A percentile compares a stretch with the other conserved stretches of the same genome.
phyloP scores from a whole-genome alignment of 2,329 filamentous ascomycete species.

The Sporothrix luriei region DNA sequence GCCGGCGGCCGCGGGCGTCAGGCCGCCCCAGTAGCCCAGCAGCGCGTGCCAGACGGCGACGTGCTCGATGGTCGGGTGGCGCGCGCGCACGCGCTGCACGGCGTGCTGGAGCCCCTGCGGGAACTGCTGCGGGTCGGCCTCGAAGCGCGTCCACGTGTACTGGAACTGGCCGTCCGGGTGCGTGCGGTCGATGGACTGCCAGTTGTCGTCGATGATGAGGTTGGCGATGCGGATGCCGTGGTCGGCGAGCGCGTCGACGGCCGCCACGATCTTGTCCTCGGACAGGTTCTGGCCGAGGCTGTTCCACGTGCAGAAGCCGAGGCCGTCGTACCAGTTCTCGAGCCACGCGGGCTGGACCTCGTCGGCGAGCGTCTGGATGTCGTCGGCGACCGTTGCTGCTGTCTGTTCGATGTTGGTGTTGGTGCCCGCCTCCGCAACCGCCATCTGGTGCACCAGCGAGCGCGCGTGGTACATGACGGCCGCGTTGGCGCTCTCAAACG shows the following conservation, averaged over 20 bases:
- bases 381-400: slow-evolving; percentile 35
- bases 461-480: slow-evolving; percentile 88
- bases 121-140: slow-evolving; percentile 78
- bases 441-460: slow-evolving; percentile 57
- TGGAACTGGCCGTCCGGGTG: slow-evolving; percentile 56
- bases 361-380: slow-evolving; percentile 51
- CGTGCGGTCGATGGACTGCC: slow-evolving; percentile 71
- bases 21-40: slow-evolving; percentile 85
- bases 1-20: slow-evolving; percentile 59
- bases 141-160: slow-evolving; percentile 76
- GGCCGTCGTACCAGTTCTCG: slow-evolving; percentile 86
- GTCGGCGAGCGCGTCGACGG: slow-evolving; percentile 69
- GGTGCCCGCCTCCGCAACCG: slow-evolving; percentile 28
- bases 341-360: slow-evolving; percentile 67
- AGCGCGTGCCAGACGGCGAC: slow-evolving; percentile 95
- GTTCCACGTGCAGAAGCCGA: slow-evolving; percentile 98
- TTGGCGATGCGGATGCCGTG: slow-evolving; percentile 77
- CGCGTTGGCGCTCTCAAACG: slow-evolving; percentile 74
- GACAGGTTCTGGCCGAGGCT: slow-evolving; percentile 81
- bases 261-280: slow-evolving; percentile 74
- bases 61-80: slow-evolving; percentile 73
- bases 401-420: not conserved
- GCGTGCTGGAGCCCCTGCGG: slow-evolving; percentile 76
- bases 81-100: slow-evolving; percentile 67
- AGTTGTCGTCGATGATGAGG: slow-evolving; percentile 96